Conservation (phyloP, 805 yeast species). For the Wickerhamiella shivajii region DNA sequence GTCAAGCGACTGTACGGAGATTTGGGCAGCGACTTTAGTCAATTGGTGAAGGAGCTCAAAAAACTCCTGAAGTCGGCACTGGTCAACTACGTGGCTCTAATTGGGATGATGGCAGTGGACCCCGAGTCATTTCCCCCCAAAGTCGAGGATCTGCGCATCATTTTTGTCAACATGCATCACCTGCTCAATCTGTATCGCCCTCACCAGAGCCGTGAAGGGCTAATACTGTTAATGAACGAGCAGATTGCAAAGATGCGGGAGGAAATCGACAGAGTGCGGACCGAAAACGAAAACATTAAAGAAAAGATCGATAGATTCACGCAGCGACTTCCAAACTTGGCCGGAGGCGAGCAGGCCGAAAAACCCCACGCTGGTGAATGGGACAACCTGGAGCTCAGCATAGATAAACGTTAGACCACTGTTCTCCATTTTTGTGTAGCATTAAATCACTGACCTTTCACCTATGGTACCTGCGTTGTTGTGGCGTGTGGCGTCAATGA, state of each 20-base stretch:
- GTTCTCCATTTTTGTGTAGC: no score
- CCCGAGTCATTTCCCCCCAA: slow-evolving; percentile 51
- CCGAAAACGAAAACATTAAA: slow-evolving; percentile 30
- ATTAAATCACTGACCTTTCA: no score
- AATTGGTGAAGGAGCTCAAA: slow-evolving; percentile 43
- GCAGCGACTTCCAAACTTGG: slow-evolving; percentile 15
- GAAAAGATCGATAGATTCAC: slow-evolving; percentile 26
- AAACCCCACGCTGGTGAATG: slow-evolving; percentile 7
- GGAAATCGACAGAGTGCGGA: slow-evolving; percentile 25
- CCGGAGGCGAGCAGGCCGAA: not conserved
- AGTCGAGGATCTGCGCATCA: slow-evolving; percentile 64
- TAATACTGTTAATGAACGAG: slow-evolving; percentile 57
- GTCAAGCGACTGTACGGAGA: slow-evolving; percentile 53
- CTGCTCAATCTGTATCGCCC: slow-evolving; percentile 83
- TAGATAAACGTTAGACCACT: no score
- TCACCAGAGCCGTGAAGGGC: slow-evolving; percentile 84
- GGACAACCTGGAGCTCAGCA: slow-evolving; percentile 13
- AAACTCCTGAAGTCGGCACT: slow-evolving; percentile 65
- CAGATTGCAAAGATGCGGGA: slow-evolving; percentile 33
- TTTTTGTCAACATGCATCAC: slow-evolving; percentile 83
- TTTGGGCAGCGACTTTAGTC: slow-evolving; percentile 13
- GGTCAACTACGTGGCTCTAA: slow-evolving; percentile 65
- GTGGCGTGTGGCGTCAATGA: no score
- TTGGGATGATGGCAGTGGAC: slow-evolving; percentile 59
- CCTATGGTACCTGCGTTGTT: no score